Evolutionary conservation across 352 stramenopile genomes (phyloP).

Genomic region (Phytopythium ostracodes): DNA sequence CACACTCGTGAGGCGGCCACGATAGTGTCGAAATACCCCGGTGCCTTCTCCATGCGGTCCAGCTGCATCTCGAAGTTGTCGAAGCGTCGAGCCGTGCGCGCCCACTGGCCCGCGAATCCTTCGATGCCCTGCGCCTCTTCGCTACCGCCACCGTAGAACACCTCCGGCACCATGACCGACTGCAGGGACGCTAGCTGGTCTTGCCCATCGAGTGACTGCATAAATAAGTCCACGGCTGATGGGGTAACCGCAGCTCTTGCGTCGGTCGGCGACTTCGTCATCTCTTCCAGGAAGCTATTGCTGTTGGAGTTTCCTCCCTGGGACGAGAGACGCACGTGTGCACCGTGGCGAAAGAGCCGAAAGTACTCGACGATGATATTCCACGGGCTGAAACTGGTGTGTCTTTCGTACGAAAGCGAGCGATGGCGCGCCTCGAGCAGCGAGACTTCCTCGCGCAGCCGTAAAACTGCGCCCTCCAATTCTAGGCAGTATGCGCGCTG

Average conservation of each 20-base stretch:
- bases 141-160: constrained; percentile 3
- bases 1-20: constrained; percentile 1
- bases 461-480: constrained; percentile 13
- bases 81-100: constrained; percentile 10
- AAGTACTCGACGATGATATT: constrained; percentile 19
- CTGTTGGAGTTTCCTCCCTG: neutral
- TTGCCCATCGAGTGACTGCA: neutral
- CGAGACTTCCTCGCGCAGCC: constrained; percentile 19
- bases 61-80: constrained; percentile 14
- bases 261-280: neutral
- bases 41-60: constrained; percentile 5
- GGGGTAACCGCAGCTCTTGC: neutral
- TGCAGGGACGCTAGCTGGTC: constrained; percentile 16
- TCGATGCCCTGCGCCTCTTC: constrained; percentile 8
- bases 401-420: neutral
- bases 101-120: constrained; percentile 14
- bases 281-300: neutral
- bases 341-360: constrained; percentile 19
- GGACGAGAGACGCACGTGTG: neutral
- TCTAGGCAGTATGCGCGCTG: constrained; percentile 13
- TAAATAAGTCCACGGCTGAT: neutral
- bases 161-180: constrained; percentile 8
- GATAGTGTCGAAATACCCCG: neutral
- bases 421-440: constrained; percentile 18
- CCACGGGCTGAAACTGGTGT: constrained; percentile 5